Base-by-base conservation (phyloP, 495 filamentous ascomycete genomes). In the Penicillium bovifimosum region DNA sequence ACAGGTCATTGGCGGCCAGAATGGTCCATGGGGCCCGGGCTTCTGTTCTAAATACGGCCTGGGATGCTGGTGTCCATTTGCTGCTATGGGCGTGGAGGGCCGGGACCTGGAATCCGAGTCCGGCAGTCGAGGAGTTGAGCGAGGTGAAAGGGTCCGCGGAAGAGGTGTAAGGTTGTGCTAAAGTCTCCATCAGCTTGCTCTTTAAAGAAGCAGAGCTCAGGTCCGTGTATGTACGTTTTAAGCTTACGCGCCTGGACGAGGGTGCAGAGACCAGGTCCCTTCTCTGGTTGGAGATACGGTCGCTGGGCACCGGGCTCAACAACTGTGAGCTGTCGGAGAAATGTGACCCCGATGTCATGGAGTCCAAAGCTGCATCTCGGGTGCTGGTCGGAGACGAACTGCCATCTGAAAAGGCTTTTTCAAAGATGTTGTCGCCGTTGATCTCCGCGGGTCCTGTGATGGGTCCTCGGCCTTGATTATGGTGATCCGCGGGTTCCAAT, bases 31-130 rank as follows among this genome's bases (percentile, higher is more conserved):
- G 95, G 9, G 86, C 77, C 39, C 85, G 78, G 39, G 88, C 79
- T 68, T 95, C 88, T 13, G 93, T 98, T 14, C 92, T 91, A 62
- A 98, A 98, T 44, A 98, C 95, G 34, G 93, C 93, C 70, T 98
- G 95, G 14, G 90, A 87, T 27, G 91, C 87, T 7, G 91, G 91
- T 7, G 86, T 86, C 84, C 86, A 96, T 63, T 95, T 86, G 63
- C 84, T 92, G 51, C 88, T 82, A 70, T 96, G 91, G 18, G 87
- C 88, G 64, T 91, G 88, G 24, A 89, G 78, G 26, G 79, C 72
- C 9, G 75, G 69, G 17, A 64, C 62, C 10, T 79, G 76, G 26
- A 75, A 61, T 33, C 69, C 68, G 34, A 65, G 60, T 54, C 71
- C 63, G 51, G 65, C 36, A 8, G 60, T 65, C 7, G 70, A 70